Evolutionary conservation across 768 basidiomycete species (phyloP).

Genomic region (Boletus insuetus): DNA sequence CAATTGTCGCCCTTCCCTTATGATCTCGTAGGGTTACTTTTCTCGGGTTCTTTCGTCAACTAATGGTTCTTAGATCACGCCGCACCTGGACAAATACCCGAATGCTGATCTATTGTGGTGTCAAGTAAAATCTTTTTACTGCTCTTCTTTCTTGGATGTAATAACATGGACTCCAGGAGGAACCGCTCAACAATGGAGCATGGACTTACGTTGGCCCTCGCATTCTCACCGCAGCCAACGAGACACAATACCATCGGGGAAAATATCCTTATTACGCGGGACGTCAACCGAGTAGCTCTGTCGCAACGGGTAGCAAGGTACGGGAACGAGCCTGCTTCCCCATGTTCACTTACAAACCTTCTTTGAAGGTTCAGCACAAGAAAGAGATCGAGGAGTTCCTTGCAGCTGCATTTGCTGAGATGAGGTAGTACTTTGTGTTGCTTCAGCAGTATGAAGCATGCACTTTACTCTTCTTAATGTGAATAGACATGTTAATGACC

Average conservation of each 20-base stretch:
- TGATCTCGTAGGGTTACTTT: slow-evolving; percentile 62
- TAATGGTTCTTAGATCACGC: slow-evolving; percentile 59
- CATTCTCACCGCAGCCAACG: slow-evolving; percentile 87
- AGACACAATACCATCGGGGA: slow-evolving; percentile 87
- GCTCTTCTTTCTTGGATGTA: not conserved
- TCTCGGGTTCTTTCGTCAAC: not conserved
- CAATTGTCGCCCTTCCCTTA: slow-evolving; percentile 98
- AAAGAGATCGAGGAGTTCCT: slow-evolving; percentile 84
- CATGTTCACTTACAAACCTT: not conserved
- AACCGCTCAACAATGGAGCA: slow-evolving; percentile 95
- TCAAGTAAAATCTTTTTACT: slow-evolving; percentile 47
- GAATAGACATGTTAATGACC: slow-evolving; percentile 7
- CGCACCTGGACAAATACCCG: slow-evolving; percentile 94
- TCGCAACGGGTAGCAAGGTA: slow-evolving; percentile 91
- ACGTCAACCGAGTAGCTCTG: slow-evolving; percentile 86
- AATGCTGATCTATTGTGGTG: slow-evolving; percentile 94
- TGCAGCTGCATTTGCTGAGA: slow-evolving; percentile 50
- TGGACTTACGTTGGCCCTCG: slow-evolving; percentile 97
- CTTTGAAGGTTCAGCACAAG: slow-evolving; percentile 71
- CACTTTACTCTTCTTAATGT: not conserved
- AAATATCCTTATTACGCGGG: slow-evolving; percentile 93
- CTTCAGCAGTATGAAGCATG: not conserved
- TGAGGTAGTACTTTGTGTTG: not conserved
- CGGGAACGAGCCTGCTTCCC: slow-evolving; percentile 15
- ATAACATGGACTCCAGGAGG: slow-evolving; percentile 52